phyloP scores from a whole-genome alignment of 768 basidiomycete species.

The Boletus subparvulus region DNA sequence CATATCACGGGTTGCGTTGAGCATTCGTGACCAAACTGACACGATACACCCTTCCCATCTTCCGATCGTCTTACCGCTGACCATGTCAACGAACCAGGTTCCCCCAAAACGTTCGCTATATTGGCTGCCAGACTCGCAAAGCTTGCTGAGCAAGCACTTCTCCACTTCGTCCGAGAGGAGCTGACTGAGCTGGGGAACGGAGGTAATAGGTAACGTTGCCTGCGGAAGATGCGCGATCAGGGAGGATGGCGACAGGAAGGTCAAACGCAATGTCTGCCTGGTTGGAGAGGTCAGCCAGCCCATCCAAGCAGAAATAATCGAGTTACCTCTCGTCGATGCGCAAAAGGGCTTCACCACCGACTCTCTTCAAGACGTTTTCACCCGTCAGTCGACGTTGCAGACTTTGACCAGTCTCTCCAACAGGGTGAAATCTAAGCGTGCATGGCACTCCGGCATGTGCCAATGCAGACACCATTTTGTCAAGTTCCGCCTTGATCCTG shows the following conservation, averaged over 20 bases:
- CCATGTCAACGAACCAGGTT: constrained; percentile 77
- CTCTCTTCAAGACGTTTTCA: constrained; percentile 37
- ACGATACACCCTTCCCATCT: constrained; percentile 78
- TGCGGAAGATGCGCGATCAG: constrained; percentile 79
- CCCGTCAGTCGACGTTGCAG: constrained; percentile 49
- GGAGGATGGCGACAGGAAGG: constrained; percentile 71
- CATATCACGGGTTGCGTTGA: not conserved
- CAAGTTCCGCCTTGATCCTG: constrained; percentile 58
- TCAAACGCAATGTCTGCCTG: constrained; percentile 75
- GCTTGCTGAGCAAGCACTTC: constrained; percentile 61
- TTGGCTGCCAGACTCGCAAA: constrained; percentile 64
- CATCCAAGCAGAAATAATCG: not conserved
- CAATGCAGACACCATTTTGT: constrained; percentile 49
- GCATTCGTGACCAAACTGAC: constrained; percentile 43
- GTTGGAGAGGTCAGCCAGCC: not conserved
- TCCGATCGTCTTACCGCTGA: constrained; percentile 62
- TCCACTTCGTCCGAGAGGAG: constrained; percentile 78
- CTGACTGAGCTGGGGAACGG: constrained; percentile 73
- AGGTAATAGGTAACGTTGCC: constrained; percentile 70
- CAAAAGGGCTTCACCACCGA: constrained; percentile 73
- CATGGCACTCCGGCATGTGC: constrained; percentile 53
- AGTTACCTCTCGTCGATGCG: constrained; percentile 66
- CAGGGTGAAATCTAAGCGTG: constrained; percentile 55
- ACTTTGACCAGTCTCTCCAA: constrained; percentile 66
- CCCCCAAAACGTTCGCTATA: constrained; percentile 51